A percentile compares a stretch with the other conserved stretches of the same genome.
phyloP scores from a whole-genome alignment of 2,329 filamentous ascomycete genomes.

The Cadophora luteo-olivacea region DNA sequence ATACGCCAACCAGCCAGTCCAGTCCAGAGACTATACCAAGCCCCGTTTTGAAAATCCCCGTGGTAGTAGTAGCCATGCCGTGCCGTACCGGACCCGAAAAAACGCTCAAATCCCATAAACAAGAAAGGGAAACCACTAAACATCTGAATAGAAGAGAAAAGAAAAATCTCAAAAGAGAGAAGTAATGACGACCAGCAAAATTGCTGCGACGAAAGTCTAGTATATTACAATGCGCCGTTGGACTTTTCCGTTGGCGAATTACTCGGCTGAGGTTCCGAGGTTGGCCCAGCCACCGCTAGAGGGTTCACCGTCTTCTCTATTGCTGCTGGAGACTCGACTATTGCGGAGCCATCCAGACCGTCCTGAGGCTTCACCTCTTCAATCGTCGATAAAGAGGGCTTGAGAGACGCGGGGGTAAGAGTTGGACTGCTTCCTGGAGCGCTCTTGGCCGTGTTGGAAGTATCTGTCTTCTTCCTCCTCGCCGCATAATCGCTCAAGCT shows the following conservation, averaged over 20 bases:
- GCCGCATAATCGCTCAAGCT: constrained; percentile 69
- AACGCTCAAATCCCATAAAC: constrained; percentile 32
- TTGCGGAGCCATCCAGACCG: constrained; percentile 42
- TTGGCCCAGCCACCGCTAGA: constrained; percentile 22
- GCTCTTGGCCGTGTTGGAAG: constrained; percentile 32
- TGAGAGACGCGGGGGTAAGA: constrained; percentile 45
- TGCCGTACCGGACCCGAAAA: constrained; percentile 27
- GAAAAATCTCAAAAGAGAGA: constrained; percentile 25
- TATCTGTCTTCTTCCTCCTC: constrained; percentile 47
- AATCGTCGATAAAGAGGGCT: constrained; percentile 46
- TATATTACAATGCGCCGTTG: constrained; percentile 48
- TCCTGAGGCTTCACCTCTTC: constrained; percentile 52
- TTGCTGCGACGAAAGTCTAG: constrained; percentile 38
- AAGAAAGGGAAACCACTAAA: background rate
- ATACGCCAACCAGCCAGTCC: constrained; percentile 23
- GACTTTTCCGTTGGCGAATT: constrained; percentile 30
- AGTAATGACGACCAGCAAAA: constrained; percentile 27
- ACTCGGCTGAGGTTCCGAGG: constrained; percentile 28
- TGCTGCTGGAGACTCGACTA: constrained; percentile 45
- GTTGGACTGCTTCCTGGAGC: constrained; percentile 43
- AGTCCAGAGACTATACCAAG: constrained; percentile 29
- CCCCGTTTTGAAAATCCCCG: constrained; percentile 37
- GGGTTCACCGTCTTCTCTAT: constrained; percentile 43
- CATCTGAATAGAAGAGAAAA: constrained; percentile 19
- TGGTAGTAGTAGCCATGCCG: constrained; percentile 11